Evolutionary conservation across 192 early-diverging fungal genomes (phyloP), one percentile per base, ranked within the genome.

Genomic region (Oehlia diaphana): DNA sequence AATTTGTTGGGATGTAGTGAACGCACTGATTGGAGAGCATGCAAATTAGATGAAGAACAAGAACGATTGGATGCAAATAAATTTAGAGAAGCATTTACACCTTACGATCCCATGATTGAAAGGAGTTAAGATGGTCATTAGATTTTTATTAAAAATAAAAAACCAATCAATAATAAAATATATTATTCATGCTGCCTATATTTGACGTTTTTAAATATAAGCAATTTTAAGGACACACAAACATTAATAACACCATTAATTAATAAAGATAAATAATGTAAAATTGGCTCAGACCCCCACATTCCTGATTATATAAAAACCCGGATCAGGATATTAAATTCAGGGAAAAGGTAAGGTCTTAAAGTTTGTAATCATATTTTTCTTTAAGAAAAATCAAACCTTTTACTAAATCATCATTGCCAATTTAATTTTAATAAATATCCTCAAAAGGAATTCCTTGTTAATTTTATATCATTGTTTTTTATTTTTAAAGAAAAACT

Each of bases 11-110:
- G 85, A 0, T 81, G 77, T 1, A 92, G 94, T 19, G 89, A 93
- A 16, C 87, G 94, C 71, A 91, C 88, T 72, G 86, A 94, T 80
- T 98, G 97, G 97, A 95, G 92, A 83, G 80, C 82, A 23, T 96
- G 95, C 77, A 78, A 23, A 39, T 1, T 53, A 6, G 10, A 28
- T 37, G 77, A 79, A 47, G 50, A 71, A 26, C 72, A 37, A 44
- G 79, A 74, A 74, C 33, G 26, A 16, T n/a, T 7, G 7, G 71
- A 72, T 72, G 42, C 71, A 14, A 39, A 72, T 47, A 53, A 72
- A 50, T 72, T 72, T 53, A 72, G 47, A 50, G 9, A 72, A 50
- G 42, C 71, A 72, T 72, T 72, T 49, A 31, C 2, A 14, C 21
- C 42, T 26, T 72, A 50, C 47, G 58, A 70, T 69, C 63, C 69